phyloP scores from a whole-genome alignment of 2,329 filamentous ascomycete genomes.

The Xylaria multiplex region DNA sequence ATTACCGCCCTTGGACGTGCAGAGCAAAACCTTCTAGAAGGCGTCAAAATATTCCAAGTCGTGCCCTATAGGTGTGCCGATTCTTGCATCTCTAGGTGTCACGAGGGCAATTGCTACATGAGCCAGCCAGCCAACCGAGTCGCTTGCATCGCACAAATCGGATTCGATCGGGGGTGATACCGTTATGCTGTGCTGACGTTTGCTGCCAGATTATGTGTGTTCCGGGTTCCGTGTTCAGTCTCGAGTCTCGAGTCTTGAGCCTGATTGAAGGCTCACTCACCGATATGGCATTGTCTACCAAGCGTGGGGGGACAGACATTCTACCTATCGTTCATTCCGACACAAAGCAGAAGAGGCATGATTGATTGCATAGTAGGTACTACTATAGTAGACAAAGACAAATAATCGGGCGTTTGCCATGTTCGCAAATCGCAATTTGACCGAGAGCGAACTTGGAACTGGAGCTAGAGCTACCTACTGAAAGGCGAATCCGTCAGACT shows the following conservation, averaged over 20 bases:
- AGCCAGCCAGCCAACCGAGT: constrained; percentile 22
- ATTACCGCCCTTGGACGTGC: constrained; percentile 7
- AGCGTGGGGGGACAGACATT: constrained; percentile 8
- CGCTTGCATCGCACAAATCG: constrained; percentile 28
- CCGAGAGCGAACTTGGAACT: constrained; percentile 22
- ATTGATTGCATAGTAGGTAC: constrained; percentile 1
- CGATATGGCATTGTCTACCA: not conserved
- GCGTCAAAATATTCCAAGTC: constrained; percentile 15
- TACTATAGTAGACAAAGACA: not conserved
- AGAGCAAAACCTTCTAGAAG: constrained; percentile 34
- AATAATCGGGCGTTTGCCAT: constrained; percentile 17
- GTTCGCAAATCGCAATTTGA: constrained; percentile 29
- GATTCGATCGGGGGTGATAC: constrained; percentile 18
- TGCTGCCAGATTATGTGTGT: constrained; percentile 15
- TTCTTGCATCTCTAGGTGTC: constrained; percentile 24
- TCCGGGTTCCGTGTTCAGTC: not conserved
- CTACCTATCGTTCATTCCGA: not conserved
- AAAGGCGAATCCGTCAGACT: constrained; percentile 1
- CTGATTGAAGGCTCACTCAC: not conserved
- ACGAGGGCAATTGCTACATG: constrained; percentile 22
- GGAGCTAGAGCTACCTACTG: not conserved
- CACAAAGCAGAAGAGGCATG: no score
- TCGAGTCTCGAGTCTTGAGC: not conserved
- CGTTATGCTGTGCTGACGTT: constrained; percentile 21
- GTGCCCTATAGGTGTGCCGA: constrained; percentile 10